Evolutionary conservation across 495 filamentous ascomycete species (phyloP), one percentile per base, ranked within the genome.

Genomic region (Glarea lozoyensis): DNA sequence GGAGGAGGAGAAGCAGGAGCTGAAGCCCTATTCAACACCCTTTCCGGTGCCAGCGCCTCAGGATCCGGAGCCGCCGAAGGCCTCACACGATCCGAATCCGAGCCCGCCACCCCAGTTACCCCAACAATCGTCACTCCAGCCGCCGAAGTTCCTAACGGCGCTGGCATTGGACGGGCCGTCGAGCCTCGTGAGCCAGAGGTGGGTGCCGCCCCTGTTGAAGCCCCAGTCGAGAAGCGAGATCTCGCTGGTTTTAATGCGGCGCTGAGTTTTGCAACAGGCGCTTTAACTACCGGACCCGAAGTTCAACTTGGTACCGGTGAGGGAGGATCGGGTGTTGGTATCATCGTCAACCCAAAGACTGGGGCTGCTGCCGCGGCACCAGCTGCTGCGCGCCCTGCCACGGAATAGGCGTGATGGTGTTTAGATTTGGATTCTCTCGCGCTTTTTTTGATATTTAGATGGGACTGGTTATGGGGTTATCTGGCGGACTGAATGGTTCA

Each of bases 261-360:
- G 2, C 61, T 69, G 20, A 61, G 49, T 13, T 69, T 52, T 48
- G 64, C 66, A 39, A 65, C 68, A 53, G 65, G 50, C 1, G 66
- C 62, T 31, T 43, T 69, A 48, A 59, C 53, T 24, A 67, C 67
- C 60, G 65, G 65, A 3, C 66, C 66, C 27, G 48, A 57, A 17
- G 54, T 69, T 38, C 55, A 69, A 57, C 61, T 69, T 15, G 66
- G 66, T 18, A 69, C 66, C 21, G 66, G 66, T 24, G 65, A 53
- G 35, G 61, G 62, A 37, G 66, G 66, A 33, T 59, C 63, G 6
- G 66, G 66, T 11, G 64, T 69, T 19, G 66, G 66, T 36, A 69
- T 69, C 50, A 67, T 35, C 15, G 15, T 16, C 9, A 35, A 16
- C 10, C 32, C 32, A 11, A 7, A 7, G 7, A n/a, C 7, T 7